These are phyloP conservation scores for Sclerospora graminicola DNA, from an alignment of 352 stramenopile species.

Conservation along the genomic window DNA sequence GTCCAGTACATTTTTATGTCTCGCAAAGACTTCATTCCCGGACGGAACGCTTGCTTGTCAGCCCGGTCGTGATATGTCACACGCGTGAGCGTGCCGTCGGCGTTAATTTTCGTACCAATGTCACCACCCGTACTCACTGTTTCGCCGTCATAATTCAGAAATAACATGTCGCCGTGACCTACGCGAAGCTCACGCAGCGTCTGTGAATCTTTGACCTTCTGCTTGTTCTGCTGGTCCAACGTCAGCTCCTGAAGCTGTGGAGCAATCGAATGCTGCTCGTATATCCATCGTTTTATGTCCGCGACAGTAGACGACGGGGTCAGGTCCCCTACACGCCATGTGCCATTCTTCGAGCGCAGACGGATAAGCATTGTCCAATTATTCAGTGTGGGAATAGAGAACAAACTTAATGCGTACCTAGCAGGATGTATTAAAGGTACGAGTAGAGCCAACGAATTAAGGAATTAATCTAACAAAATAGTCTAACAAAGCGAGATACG, in stretches of 20 bases:
- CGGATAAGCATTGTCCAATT: constrained; percentile 55
- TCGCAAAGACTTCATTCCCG: constrained; percentile 90
- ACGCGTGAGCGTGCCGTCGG: constrained; percentile 70
- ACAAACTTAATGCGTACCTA: background rate
- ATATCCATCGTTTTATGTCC: constrained; percentile 71
- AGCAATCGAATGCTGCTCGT: constrained; percentile 56
- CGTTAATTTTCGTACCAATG: constrained; percentile 64
- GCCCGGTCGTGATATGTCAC: constrained; percentile 66
- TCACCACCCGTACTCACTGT: constrained; percentile 32
- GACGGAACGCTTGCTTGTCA: constrained; percentile 87
- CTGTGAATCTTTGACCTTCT: constrained; percentile 28
- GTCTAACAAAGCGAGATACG: constrained; percentile 42
- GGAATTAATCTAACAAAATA: constrained; percentile 75
- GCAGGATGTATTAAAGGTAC: too few species aligned
- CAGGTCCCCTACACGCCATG: constrained; percentile 70
- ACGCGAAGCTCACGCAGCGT: constrained; percentile 53
- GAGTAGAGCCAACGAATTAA: constrained; percentile 76
- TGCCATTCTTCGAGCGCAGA: constrained; percentile 83
- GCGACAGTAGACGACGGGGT: constrained; percentile 47
- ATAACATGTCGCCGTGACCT: constrained; percentile 74
- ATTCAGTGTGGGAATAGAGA: background rate
- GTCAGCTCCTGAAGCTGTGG: constrained; percentile 37
- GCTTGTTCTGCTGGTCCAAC: constrained; percentile 38
- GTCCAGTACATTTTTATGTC: constrained; percentile 99
- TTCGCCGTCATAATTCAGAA: constrained; percentile 67